phyloP scores from a whole-genome alignment of 2,329 filamentous ascomycete species.

The Westerdykella ornata region DNA sequence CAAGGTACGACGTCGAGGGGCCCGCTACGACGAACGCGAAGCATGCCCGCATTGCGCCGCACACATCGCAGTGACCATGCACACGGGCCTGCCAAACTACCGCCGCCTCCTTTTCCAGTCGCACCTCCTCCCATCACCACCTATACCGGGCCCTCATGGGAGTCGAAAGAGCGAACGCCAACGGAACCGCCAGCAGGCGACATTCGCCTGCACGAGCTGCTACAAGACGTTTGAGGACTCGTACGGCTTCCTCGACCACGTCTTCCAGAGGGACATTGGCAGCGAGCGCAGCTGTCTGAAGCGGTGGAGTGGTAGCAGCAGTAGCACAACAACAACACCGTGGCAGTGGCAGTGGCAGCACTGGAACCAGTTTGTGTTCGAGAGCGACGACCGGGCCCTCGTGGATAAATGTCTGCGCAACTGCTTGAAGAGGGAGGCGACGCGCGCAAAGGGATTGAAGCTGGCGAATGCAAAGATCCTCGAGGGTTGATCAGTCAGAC shows the following conservation, averaged over 20 bases:
- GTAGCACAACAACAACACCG: too few relatives aligned
- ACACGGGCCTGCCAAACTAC: constrained; percentile 28
- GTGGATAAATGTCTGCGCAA: constrained; percentile 30
- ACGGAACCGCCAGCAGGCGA: constrained; percentile 14
- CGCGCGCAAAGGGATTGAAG: constrained; percentile 14
- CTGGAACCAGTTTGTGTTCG: constrained; percentile 14
- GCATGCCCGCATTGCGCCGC: constrained; percentile 28
- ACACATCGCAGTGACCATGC: constrained; percentile 25
- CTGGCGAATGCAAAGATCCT: constrained; percentile 6
- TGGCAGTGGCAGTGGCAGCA: constrained; percentile 7
- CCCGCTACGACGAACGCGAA: constrained; percentile 31
- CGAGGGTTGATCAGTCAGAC: too few relatives aligned
- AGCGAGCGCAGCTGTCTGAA: constrained; percentile 27
- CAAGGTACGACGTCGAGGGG: constrained; percentile 20
- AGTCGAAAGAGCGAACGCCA: background rate
- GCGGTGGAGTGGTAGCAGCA: constrained; percentile 17
- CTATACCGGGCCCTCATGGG: too few relatives aligned
- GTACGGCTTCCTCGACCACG: constrained; percentile 32
- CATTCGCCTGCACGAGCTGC: constrained; percentile 31
- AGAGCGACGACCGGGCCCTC: constrained; percentile 19
- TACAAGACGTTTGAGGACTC: constrained; percentile 33
- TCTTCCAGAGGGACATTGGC: constrained; percentile 31
- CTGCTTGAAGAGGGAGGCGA: constrained; percentile 27
- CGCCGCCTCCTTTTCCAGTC: constrained; percentile 28
- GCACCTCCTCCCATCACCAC: constrained; percentile 14